These are phyloP conservation scores for Phytophthora megakarya DNA, from an alignment of 352 stramenopile genomes.

Conservation along the genomic window DNA sequence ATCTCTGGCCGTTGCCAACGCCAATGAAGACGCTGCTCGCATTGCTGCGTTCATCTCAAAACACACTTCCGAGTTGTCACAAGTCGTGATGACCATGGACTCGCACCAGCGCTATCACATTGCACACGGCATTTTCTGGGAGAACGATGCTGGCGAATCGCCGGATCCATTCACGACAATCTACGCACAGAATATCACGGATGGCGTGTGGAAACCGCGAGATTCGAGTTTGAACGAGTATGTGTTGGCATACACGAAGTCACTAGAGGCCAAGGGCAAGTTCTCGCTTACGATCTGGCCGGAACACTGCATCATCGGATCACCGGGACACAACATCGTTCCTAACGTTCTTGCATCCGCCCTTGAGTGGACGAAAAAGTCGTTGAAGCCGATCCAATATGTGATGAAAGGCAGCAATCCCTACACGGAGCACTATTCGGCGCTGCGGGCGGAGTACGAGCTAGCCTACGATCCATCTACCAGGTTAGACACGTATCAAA, in stretches of 20 bases:
- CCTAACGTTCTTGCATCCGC: constrained; percentile 75
- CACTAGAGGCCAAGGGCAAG: constrained; percentile 79
- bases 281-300: constrained; percentile 95
- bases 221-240: constrained; percentile 75
- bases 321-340: constrained; percentile 86
- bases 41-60: constrained; percentile 86
- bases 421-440: constrained; percentile 96
- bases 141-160: constrained; percentile 54
- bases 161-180: constrained; percentile 93
- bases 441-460: constrained; percentile 90
- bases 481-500: constrained; percentile 24
- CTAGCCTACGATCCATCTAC: constrained; percentile 63
- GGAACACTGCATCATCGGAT: constrained; percentile 95
- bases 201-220: constrained; percentile 54
- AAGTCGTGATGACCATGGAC: constrained; percentile 95
- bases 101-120: constrained; percentile 95
- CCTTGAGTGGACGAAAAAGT: constrained; percentile 77
- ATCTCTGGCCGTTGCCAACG: constrained; percentile 90
- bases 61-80: constrained; percentile 56
- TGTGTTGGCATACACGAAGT: constrained; percentile 85
- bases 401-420: constrained; percentile 93
- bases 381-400: constrained; percentile 70
- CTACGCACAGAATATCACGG: constrained; percentile 70
- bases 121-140: constrained; percentile 94
- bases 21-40: constrained; percentile 83